Conservation (phyloP, 768 basidiomycete species). For the Rhizopogon vulgaris region DNA sequence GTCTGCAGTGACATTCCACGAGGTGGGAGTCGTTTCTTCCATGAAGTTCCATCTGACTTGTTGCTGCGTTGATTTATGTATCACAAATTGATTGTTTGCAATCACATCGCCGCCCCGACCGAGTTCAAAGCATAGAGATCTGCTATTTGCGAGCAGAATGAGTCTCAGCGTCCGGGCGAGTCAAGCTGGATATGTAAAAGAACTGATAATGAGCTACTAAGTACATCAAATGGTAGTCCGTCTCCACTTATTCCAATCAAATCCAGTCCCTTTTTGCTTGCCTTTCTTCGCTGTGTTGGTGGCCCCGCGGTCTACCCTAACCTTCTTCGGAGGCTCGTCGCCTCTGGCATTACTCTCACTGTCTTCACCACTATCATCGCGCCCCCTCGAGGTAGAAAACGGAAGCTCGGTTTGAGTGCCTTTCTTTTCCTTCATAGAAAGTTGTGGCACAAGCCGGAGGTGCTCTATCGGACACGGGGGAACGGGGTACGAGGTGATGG, state of each 20-base stretch:
- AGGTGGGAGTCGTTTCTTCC: no score
- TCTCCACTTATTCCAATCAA: slow-evolving; percentile 1
- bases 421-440: slow-evolving; percentile 2
- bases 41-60: no score
- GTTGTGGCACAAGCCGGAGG: slow-evolving; percentile 6
- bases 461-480: slow-evolving; percentile 23
- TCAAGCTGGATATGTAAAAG: no score
- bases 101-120: no score
- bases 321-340: not conserved
- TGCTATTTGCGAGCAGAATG: no score
- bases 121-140: no score
- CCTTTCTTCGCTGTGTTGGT: not conserved
- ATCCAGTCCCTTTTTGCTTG: not conserved
- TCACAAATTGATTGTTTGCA: no score
- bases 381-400: not conserved
- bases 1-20: no score
- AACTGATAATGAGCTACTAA: no score
- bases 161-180: no score
- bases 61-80: no score
- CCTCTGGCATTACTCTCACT: not conserved
- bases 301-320: not conserved
- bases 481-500: slow-evolving; percentile 23
- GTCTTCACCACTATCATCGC: not conserved
- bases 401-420: slow-evolving; percentile 14
- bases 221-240: not conserved